phyloP scores from a whole-genome alignment of 2,329 filamentous ascomycete species.

The Xylaria sp. region DNA sequence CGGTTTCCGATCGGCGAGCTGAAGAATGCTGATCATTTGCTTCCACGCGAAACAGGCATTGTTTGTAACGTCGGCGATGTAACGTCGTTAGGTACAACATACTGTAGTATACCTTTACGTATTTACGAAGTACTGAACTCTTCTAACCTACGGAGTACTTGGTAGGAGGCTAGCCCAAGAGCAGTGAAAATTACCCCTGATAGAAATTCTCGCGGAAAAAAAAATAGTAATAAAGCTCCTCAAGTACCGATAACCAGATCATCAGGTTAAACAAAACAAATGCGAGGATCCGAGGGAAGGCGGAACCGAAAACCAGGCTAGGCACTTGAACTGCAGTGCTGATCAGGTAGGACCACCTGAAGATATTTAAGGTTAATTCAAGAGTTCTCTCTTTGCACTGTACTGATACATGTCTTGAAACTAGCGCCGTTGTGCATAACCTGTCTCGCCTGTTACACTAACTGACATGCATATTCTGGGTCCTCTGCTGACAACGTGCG shows the following conservation, averaged over 20 bases:
- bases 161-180: too few relatives aligned
- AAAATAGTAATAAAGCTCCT: not conserved
- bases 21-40: slow-evolving; percentile 22
- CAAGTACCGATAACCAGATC: not conserved
- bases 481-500: slow-evolving; percentile 34
- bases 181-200: slow-evolving; percentile 10
- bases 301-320: not conserved
- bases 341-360: not conserved
- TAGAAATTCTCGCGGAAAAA: not conserved
- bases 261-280: not conserved
- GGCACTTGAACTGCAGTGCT: not conserved
- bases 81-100: not conserved
- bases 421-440: slow-evolving; percentile 4
- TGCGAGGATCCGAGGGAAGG: not conserved
- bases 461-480: not conserved
- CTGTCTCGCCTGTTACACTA: not conserved
- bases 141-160: too few relatives aligned
- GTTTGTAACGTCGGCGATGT: slow-evolving; percentile 17
- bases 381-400: slow-evolving; percentile 6
- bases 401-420: slow-evolving; percentile 16
- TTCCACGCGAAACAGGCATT: slow-evolving; percentile 16
- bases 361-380: slow-evolving; percentile 17
- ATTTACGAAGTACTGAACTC: too few relatives aligned
- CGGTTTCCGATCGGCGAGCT: slow-evolving; percentile 29
- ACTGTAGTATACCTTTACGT: not conserved